These are phyloP conservation scores for Trypanosoma cruzi DNA, from an alignment of 208 protist species.

Conservation along the genomic window DNA sequence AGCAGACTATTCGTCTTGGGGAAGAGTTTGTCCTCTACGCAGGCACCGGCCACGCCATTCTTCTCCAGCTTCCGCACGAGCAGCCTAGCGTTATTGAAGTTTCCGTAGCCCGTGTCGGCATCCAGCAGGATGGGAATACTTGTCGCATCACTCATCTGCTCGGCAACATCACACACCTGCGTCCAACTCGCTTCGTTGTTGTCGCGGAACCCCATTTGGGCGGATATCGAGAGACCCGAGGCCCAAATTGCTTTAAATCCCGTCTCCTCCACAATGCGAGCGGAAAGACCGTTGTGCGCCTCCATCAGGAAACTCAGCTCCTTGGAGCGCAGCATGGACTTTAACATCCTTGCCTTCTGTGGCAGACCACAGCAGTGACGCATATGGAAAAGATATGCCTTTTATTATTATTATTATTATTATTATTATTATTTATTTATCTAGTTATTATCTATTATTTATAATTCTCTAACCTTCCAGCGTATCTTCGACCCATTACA, in stretches of 20 bases:
- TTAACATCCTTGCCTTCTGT: slow-evolving; percentile 27
- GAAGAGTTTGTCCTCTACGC: slow-evolving; percentile 85
- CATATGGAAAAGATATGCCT: too few species aligned
- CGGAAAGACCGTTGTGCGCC: slow-evolving; percentile 81
- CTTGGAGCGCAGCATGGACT: slow-evolving; percentile 22
- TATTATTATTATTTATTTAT: too few species aligned
- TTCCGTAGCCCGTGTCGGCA: slow-evolving; percentile 84
- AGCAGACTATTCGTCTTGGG: slow-evolving; percentile 85
- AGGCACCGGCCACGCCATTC: slow-evolving; percentile 70
- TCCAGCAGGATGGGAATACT: slow-evolving; percentile 76
- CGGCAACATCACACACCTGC: slow-evolving; percentile 57
- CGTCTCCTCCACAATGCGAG: slow-evolving; percentile 67
- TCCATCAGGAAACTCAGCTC: slow-evolving; percentile 62
- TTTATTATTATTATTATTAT: slow-evolving; percentile 5
- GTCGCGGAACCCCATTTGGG: slow-evolving; percentile 67
- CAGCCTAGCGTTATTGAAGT: slow-evolving; percentile 77
- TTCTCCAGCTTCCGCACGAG: slow-evolving; percentile 73
- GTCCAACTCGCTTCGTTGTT: slow-evolving; percentile 79
- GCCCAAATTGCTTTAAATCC: slow-evolving; percentile 80
- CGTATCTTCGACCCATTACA: neutral
- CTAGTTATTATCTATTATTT: too few species aligned
- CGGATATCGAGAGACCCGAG: slow-evolving; percentile 73
- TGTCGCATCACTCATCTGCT: slow-evolving; percentile 74
- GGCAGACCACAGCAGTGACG: slow-evolving; percentile 37
- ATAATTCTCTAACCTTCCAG: neutral